These are phyloP conservation scores for Candida boleticola DNA, from an alignment of 805 yeast genomes.

Conservation along the genomic window DNA sequence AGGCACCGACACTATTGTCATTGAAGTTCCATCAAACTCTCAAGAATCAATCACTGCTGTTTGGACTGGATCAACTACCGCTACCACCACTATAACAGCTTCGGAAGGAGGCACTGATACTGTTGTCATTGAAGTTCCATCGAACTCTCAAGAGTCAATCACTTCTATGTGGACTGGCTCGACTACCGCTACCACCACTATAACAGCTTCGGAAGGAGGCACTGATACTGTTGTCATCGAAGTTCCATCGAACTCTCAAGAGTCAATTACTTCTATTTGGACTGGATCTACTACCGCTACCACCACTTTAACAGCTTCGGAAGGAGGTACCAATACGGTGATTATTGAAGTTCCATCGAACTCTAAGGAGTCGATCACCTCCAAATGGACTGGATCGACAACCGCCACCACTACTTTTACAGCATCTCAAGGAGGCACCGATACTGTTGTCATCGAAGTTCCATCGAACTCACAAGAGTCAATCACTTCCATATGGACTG, in stretches of 20 bases:
- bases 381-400: conserved; percentile 10
- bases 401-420: conserved; percentile 7
- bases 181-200: neutral
- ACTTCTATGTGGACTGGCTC: neutral
- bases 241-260: conserved; percentile 2
- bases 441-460: conserved; percentile 9
- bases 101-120: conserved; percentile 2
- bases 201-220: neutral
- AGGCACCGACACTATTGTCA: conserved; percentile 5
- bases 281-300: neutral
- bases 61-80: conserved; percentile 3
- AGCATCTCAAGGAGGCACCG: conserved; percentile 7
- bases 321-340: conserved; percentile 8
- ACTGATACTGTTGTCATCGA: conserved; percentile 5
- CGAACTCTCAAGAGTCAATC: neutral
- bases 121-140: neutral
- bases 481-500: conserved; percentile 8
- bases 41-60: neutral
- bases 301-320: neutral
- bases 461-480: conserved; percentile 7
- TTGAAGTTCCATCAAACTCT: conserved; percentile 9
- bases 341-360: conserved; percentile 13
- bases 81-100: neutral
- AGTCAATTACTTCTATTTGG: conserved; percentile 2
- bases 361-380: conserved; percentile 5